A percentile compares a stretch with the other conserved stretches of the same genome.
phyloP scores from a whole-genome alignment of 2,329 filamentous ascomycete species.

The Hypoxylon sp. region DNA sequence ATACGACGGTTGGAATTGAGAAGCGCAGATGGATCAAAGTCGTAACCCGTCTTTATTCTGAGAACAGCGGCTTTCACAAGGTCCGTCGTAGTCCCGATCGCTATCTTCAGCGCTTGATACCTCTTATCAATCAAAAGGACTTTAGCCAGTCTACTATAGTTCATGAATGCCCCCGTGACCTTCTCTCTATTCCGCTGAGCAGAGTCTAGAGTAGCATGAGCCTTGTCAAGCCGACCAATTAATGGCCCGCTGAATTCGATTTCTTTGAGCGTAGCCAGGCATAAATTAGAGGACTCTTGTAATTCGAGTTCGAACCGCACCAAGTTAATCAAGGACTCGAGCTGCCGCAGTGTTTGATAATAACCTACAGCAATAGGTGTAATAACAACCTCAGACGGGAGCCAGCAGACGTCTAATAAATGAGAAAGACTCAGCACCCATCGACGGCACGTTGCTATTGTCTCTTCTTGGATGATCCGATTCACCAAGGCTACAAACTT shows the following conservation, averaged over 20 bases:
- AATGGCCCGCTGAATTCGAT: slow-evolving; percentile 25
- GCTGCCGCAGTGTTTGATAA: background rate
- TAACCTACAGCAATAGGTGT: slow-evolving; percentile 21
- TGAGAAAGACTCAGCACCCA: slow-evolving; percentile 43
- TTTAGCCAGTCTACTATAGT: slow-evolving; percentile 36
- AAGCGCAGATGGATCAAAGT: slow-evolving; percentile 40
- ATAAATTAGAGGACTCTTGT: slow-evolving; percentile 24
- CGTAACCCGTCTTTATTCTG: slow-evolving; percentile 42
- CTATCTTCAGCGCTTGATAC: slow-evolving; percentile 40
- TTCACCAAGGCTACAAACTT: slow-evolving; percentile 42
- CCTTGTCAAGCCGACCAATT: slow-evolving; percentile 27
- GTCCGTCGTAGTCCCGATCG: slow-evolving; percentile 31
- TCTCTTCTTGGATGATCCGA: slow-evolving; percentile 33
- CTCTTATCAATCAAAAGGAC: slow-evolving; percentile 43
- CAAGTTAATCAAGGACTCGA: slow-evolving; percentile 32
- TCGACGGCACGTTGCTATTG: slow-evolving; percentile 31
- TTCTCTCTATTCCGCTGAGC: slow-evolving; percentile 26
- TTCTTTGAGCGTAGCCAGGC: slow-evolving; percentile 2
- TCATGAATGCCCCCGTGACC: slow-evolving; percentile 8
- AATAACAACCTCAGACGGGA: slow-evolving; percentile 37
- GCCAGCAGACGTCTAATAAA: slow-evolving; percentile 46
- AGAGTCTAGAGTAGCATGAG: slow-evolving; percentile 31
- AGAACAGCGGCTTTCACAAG: slow-evolving; percentile 42
- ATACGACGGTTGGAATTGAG: slow-evolving; percentile 30
- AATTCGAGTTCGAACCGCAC: slow-evolving; percentile 38